Conservation (phyloP, 306 rosid genomes). For the Canavalia gladiata region DNA sequence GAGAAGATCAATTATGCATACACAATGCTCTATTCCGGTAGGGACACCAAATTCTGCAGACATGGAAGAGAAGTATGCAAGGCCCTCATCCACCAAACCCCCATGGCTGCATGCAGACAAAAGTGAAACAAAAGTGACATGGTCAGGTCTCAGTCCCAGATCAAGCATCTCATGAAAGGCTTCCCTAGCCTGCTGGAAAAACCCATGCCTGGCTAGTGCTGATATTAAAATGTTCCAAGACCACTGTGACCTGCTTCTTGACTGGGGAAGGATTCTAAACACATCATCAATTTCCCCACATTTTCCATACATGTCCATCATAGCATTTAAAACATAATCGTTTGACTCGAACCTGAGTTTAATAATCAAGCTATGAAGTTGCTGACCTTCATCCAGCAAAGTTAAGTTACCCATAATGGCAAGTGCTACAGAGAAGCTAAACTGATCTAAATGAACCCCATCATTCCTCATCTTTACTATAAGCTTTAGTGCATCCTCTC, state of each 20-base stretch:
- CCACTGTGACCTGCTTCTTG: conserved; percentile 63
- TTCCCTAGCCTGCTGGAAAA: conserved; percentile 70
- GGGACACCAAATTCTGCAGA: conserved; percentile 64
- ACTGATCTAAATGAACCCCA: conserved; percentile 77
- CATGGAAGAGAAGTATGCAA: conserved; percentile 75
- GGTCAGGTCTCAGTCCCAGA: conserved; percentile 76
- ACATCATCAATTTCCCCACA: conserved; percentile 89
- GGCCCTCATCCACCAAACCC: conserved; percentile 93
- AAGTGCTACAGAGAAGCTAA: conserved; percentile 79
- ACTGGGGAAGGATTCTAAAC: conserved; percentile 66
- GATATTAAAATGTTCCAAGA: conserved; percentile 96
- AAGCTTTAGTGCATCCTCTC: conserved; percentile 83
- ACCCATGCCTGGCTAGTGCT: conserved; percentile 84
- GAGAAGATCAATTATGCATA: conserved; percentile 91
- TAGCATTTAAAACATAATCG: conserved; percentile 73
- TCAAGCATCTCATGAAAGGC: conserved; percentile 81
- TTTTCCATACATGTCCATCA: conserved; percentile 97
- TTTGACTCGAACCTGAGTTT: conserved; percentile 83
- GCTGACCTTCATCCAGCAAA: conserved; percentile 90
- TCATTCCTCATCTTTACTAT: conserved; percentile 65
- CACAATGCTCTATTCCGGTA: conserved; percentile 86
- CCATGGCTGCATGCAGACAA: conserved; percentile 93
- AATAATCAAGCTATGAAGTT: conserved; percentile 73
- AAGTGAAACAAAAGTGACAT: conserved; percentile 91
- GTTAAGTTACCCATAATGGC: conserved; percentile 81